Percentiles rank a stretch among this genome's conserved stretches.
phyloP scores from a whole-genome alignment of 1,139 yeast species.

The Geotrichum carabidarum region DNA sequence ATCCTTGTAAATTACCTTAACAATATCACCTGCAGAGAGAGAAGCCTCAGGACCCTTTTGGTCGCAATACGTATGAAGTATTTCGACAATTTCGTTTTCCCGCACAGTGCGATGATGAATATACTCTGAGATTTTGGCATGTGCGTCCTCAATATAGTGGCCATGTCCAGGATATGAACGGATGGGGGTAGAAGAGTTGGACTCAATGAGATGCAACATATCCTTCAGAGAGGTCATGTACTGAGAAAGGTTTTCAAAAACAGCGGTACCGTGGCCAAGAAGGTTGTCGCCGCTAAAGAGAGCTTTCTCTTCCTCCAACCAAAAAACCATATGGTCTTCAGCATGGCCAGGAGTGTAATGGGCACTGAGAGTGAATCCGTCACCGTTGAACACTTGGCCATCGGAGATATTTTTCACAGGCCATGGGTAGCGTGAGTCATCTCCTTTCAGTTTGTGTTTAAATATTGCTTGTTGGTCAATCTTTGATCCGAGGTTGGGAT shows the following conservation, averaged over 20 bases:
- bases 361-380: slow-evolving; percentile 35
- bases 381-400: slow-evolving; percentile 30
- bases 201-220: slow-evolving; percentile 25
- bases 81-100: slow-evolving; percentile 33
- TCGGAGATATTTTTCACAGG: slow-evolving; percentile 25
- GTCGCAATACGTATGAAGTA: slow-evolving; percentile 18
- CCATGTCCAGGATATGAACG: slow-evolving; percentile 42
- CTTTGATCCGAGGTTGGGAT: slow-evolving; percentile 9
- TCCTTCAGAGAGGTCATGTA: slow-evolving; percentile 34
- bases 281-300: slow-evolving; percentile 40
- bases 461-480: slow-evolving; percentile 8
- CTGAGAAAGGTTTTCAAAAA: slow-evolving; percentile 34
- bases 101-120: slow-evolving; percentile 37
- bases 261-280: slow-evolving; percentile 40
- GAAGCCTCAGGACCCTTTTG: slow-evolving; percentile 12
- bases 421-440: slow-evolving; percentile 11
- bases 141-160: slow-evolving; percentile 35
- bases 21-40: slow-evolving; percentile 27
- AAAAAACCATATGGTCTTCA: slow-evolving; percentile 37
- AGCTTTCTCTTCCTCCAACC: slow-evolving; percentile 36
- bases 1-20: slow-evolving; percentile 32
- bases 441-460: slow-evolving; percentile 7
- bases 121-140: slow-evolving; percentile 33
- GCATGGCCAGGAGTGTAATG: slow-evolving; percentile 41
- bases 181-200: slow-evolving; percentile 10